Evolutionary conservation across 2,329 filamentous ascomycete genomes (phyloP), one percentile per base, ranked within the genome.

Genomic region (Fusarium oxysporum): DNA sequence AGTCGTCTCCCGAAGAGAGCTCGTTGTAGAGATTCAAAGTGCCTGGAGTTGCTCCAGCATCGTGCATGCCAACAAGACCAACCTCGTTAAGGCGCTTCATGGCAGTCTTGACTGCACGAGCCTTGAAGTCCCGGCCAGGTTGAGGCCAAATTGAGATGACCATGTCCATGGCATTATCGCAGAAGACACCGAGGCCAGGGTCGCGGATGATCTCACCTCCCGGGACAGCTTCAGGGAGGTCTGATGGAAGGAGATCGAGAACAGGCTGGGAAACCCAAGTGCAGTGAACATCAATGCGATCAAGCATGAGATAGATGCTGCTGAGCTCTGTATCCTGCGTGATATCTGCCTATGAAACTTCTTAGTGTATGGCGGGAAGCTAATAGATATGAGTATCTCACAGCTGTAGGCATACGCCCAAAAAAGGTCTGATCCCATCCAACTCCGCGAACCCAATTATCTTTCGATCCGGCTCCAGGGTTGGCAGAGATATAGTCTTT

Each of bases 351-450:
- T 88, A 30, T 28, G 28, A 5, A 44, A 3, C 40, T 55, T 14
- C 16, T 70, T 33, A 72, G 58, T 30, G 54, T 8, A 14, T 11
- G 23, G 9, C 12, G 25, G 17, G 28, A 16, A 17, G 21, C 17
- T 25, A 23, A 8, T 40, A 19, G 32, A 16, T 16, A 35, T 13
- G 12, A 23, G 44, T 55, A 8, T 84, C 87, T 77, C 81, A 90
- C 88, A 75, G 91, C 89, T 38, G 87, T 89, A 12, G 92, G 92
- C 91, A 92, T 91, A 10, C 86, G 86, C 5, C 89, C 88, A 76
- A 92, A 87, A 28, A 85, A 83, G 65, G 88, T 89, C 81, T 93
- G 92, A 76, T 93, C 91, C 92, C 92, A 93, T 3, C 92, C 92
- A 19, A 92, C 85, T 0, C 92, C 92, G 62, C 91, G 83, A 50